These are phyloP conservation scores for Eimeria sp. DNA, from an alignment of 169 alveolate genomes.

Conservation along the genomic window DNA sequence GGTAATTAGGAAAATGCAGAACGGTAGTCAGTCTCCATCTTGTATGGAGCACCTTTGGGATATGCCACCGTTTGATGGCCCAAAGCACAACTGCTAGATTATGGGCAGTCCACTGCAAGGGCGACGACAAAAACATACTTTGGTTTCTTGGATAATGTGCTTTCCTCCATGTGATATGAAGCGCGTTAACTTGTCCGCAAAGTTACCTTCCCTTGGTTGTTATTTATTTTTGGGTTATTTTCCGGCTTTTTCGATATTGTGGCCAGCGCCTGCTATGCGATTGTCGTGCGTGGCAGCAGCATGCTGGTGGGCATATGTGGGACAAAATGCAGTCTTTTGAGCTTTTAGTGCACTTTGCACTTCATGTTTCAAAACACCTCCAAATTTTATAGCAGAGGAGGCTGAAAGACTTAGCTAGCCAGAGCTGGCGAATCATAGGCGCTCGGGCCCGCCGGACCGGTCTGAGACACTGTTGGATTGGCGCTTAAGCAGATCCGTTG, in stretches of 20 bases:
- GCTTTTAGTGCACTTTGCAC: background rate
- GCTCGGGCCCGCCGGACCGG: background rate
- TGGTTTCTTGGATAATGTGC: background rate
- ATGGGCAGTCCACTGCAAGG: background rate
- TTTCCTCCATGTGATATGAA: background rate
- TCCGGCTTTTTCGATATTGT: too few species aligned
- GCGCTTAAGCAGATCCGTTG: background rate
- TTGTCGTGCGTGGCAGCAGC: background rate
- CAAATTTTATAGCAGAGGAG: background rate
- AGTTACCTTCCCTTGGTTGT: background rate
- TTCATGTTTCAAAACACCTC: background rate
- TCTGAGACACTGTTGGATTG: background rate
- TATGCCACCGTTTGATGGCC: background rate
- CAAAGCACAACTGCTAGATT: background rate
- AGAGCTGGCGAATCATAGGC: background rate
- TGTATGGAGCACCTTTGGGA: background rate
- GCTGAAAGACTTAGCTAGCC: background rate
- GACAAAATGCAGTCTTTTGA: background rate
- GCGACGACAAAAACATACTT: background rate
- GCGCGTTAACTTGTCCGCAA: background rate
- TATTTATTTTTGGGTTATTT: background rate
- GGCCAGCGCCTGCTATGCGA: too few species aligned
- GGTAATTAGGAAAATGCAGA: background rate
- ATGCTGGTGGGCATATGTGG: background rate
- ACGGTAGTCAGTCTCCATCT: background rate